These are phyloP conservation scores for Casuarina glauca DNA, from an alignment of 306 rosid genomes.

Conservation along the genomic window DNA sequence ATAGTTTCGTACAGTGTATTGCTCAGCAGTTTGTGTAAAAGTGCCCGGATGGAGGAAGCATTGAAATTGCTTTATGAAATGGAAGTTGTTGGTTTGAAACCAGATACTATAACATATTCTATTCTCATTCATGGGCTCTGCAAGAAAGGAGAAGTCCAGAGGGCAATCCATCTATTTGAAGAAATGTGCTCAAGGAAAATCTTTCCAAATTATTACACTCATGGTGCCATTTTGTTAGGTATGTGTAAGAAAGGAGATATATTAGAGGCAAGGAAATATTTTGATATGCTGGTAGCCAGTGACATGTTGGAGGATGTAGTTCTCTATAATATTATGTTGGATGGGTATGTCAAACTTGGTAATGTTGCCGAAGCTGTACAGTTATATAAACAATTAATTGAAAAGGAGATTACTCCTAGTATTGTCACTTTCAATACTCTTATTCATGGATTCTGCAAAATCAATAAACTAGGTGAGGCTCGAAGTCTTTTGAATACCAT, in stretches of 20 bases:
- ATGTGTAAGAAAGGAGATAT: conserved; percentile 38
- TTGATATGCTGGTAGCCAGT: conserved; percentile 28
- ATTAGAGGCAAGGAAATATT: conserved; percentile 48
- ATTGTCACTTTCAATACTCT: conserved; percentile 52
- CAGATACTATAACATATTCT: conserved; percentile 46
- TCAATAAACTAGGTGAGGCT: conserved; percentile 43
- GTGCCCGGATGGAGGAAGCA: conserved; percentile 43
- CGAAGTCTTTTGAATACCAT: conserved; percentile 31
- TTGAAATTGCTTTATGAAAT: conserved; percentile 42
- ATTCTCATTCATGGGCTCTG: conserved; percentile 52
- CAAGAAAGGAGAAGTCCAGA: conserved; percentile 47
- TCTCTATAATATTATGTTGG: conserved; percentile 56
- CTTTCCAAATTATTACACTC: conserved; percentile 39
- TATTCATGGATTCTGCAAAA: conserved; percentile 46
- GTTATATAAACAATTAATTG: conserved; percentile 35
- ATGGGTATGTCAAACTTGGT: conserved; percentile 43
- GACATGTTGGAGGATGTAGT: conserved; percentile 32
- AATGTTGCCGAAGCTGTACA: conserved; percentile 34
- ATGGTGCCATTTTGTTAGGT: conserved; percentile 40
- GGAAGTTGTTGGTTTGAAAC: conserved; percentile 43
- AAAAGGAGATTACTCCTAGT: conserved; percentile 41
- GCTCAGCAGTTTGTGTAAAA: conserved; percentile 53
- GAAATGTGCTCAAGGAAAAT: conserved; percentile 46
- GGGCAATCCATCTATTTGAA: conserved; percentile 39
- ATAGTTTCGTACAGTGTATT: conserved; percentile 41